phyloP scores from a whole-genome alignment of 1,284 basidiomycete genomes.

The Clitocybe nebularis region DNA sequence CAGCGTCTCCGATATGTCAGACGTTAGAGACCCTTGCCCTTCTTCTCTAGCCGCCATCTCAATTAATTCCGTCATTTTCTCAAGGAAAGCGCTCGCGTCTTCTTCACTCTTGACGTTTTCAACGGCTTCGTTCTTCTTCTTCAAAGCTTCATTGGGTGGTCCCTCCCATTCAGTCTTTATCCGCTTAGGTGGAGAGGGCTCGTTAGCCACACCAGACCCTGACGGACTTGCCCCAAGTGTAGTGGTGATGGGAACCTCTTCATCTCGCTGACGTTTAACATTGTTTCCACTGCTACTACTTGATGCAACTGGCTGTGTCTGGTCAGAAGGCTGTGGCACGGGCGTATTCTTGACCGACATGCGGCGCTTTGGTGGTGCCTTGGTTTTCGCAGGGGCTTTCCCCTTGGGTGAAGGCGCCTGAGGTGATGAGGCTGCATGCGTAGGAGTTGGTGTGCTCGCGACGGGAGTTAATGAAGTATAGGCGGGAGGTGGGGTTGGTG shows the following conservation, averaged over 20 bases:
- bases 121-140: constrained; percentile 50
- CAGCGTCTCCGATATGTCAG: constrained; percentile 56
- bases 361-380: constrained; percentile 26
- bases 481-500: constrained; percentile 33
- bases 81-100: constrained; percentile 58
- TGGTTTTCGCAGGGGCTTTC: constrained; percentile 41
- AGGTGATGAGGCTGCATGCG: constrained; percentile 41
- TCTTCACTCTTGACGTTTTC: constrained; percentile 64
- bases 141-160: constrained; percentile 45
- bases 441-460: constrained; percentile 47
- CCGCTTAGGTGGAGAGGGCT: constrained; percentile 67
- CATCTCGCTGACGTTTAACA: constrained; percentile 58
- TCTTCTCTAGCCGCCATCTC: constrained; percentile 44
- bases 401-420: constrained; percentile 49
- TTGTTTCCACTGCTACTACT: constrained; percentile 21
- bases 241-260: constrained; percentile 35
- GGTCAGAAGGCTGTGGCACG: constrained; percentile 25
- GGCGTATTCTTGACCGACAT: constrained; percentile 29
- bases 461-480: constrained; percentile 43
- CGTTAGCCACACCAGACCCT: constrained; percentile 31
- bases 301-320: constrained; percentile 22
- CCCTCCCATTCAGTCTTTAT: constrained; percentile 67
- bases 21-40: constrained; percentile 38
- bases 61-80: constrained; percentile 59
- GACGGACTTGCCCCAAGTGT: constrained; percentile 21